Base-by-base conservation (phyloP, 192 early-diverging fungal species). In the Umbelopsis sp. region DNA sequence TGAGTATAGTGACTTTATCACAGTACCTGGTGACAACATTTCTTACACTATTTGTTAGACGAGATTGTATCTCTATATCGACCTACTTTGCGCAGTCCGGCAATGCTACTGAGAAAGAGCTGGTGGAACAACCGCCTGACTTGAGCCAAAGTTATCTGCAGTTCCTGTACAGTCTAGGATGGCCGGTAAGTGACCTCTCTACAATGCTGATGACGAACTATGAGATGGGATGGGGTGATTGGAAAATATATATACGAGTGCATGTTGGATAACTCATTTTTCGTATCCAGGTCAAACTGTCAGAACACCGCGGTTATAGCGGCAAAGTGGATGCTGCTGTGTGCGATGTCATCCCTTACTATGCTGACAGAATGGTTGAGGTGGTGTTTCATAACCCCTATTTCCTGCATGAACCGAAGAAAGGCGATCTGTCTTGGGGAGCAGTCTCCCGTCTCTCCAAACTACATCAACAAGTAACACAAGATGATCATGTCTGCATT, bases 321-420 rank as follows among this genome's bases (percentile, higher is more conserved):
- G 92, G 91, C 11, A 83, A 83, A 32, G 68, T 93, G 0, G 79
- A 81, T 45, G 12, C 80, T 9, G 44, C 74, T 4, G 54, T 84
- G 8, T 92, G 90, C 70, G 77, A 83, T 32, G 87, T 86, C 3
- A 81, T 88, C 0, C 88, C 89, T 0, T 95, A 95, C 74, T 95
- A 84, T 76, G 89, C 91, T 1, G 87, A 88, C 53, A 75, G 88
- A 21, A 85, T 74, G 11, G 74, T 81, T 16, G 92, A 95, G 72
- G 84, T 91, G 41, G 81, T 94, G 34, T 92, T 93, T 68, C 86
- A 91, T 74, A 80, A 83, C 2, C 93, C 93, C 17, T 91, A 93
- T 66, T 71, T 87, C 45, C 78, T 91, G 47, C 43, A 72, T 4
- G 24, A 44, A 26, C 76, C 77, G n/a, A 49, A 68, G 47, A 12